A percentile compares a stretch with the other conserved stretches of the same genome.
Conservation (phyloP, 768 basidiomycete genomes). For the Lactifluus volemus region DNA sequence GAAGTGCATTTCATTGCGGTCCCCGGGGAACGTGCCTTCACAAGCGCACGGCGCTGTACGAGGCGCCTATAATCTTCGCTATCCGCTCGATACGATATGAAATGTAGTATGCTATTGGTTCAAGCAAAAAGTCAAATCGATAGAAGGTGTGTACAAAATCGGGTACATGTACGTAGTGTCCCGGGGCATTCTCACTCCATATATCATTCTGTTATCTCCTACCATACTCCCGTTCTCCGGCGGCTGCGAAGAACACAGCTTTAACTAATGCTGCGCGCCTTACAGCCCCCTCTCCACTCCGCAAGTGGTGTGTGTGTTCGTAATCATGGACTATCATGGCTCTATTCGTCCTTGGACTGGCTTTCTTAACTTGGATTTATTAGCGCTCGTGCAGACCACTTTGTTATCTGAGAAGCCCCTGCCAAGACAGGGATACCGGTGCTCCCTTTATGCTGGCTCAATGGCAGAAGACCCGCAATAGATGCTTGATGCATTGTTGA, state of each 20-base stretch:
- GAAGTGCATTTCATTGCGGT: neutral
- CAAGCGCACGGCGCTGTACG: neutral
- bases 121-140: neutral
- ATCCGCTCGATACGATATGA: too few species aligned
- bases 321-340: too few species aligned
- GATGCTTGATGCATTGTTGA: neutral
- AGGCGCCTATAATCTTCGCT: neutral
- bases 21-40: neutral
- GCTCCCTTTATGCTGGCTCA: neutral
- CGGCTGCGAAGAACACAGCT: neutral
- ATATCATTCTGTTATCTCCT: too few species aligned
- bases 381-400: neutral
- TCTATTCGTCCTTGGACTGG: neutral
- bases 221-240: too few species aligned
- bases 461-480: slow-evolving; percentile 6
- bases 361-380: neutral
- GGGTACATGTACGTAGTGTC: neutral
- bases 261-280: neutral
- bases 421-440: neutral
- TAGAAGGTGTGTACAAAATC: neutral
- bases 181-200: neutral
- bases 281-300: neutral
- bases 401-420: neutral
- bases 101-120: neutral
- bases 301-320: too few species aligned